Conservation (phyloP, 345 rosid species). For the Rhodomyrtus tomentosa region DNA sequence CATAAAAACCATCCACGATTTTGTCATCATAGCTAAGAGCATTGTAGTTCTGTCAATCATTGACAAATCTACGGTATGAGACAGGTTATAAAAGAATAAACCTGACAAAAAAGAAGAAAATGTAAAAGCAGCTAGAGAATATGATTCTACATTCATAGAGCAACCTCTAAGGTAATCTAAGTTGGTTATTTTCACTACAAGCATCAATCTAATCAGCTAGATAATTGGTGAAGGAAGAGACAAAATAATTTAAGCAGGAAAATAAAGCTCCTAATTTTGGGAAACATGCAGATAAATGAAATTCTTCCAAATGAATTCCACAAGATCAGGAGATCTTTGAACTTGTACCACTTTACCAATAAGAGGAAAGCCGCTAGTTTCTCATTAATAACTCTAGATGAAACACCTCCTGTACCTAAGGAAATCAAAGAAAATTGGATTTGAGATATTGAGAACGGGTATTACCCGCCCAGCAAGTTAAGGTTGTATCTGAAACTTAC, state of each 20-base stretch:
- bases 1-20: slow-evolving; percentile 92
- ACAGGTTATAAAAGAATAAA: slow-evolving; percentile 36
- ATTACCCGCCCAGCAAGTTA: not conserved
- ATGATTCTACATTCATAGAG: not conserved
- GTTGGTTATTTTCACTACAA: not conserved
- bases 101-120: slow-evolving; percentile 10
- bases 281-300: not conserved
- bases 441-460: not conserved
- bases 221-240: not conserved
- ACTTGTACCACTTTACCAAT: not conserved
- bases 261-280: not conserved
- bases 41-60: slow-evolving; percentile 71
- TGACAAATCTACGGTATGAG: slow-evolving; percentile 53
- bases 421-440: not conserved
- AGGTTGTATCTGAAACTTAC: not conserved
- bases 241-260: not conserved
- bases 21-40: slow-evolving; percentile 94
- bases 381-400: not conserved
- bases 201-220: not conserved
- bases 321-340: not conserved
- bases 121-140: slow-evolving; percentile 5
- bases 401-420: not conserved
- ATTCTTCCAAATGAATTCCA: not conserved
- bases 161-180: not conserved
- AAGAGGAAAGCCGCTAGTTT: not conserved